Base-by-base conservation (phyloP, 371 early-diverging fungal genomes). In the Mucor piriformis region DNA sequence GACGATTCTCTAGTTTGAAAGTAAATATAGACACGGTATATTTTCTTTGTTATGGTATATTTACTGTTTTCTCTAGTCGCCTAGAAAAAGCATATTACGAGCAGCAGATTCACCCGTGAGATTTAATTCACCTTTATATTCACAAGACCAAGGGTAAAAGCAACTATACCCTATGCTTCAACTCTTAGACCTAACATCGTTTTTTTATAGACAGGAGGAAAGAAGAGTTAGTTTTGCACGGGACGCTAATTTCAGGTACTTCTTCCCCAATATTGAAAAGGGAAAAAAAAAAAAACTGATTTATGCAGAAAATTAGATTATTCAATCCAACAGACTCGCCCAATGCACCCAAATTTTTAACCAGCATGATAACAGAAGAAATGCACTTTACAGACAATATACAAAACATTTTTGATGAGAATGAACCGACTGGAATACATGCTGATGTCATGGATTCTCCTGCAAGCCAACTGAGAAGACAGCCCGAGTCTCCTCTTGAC, bases 201-300 rank as follows among this genome's bases (percentile, higher is more conserved):
- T 38, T 38, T 38, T 13, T 42, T 16, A 7, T 42, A 42, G 42
- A 27, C 50, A 13, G 25, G 58, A 42, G 21, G 29, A 50, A 33
- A 37, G 50, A 50, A 58, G 50, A 43, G 58, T 58, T 13, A 58
- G 58, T n/a, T 58, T 58, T 58, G 58, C 58, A 23, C 50, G 42
- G n/a, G 50, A 42, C 27, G 50, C 58, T 15, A 34, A 58, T 5
- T 33, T 50, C 13, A 50, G 58, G 58, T 50, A 46, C 5, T 13
- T 13, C n/a, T 21, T n/a, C 25, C 6, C 5, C 2, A n/a, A 10
- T 37, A 3, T 25, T 12, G 1, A 29, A 11, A 48, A 18, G 10
- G 24, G 3, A 21, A 29, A 18, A 18, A 42, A 8, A 10, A 18
- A 18, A 42, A 18, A 42, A 42, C 42, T 42, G 8, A 34, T 50